Base-by-base conservation (phyloP, 2,329 filamentous ascomycete genomes). In the Neofusicoccum laricinum region DNA sequence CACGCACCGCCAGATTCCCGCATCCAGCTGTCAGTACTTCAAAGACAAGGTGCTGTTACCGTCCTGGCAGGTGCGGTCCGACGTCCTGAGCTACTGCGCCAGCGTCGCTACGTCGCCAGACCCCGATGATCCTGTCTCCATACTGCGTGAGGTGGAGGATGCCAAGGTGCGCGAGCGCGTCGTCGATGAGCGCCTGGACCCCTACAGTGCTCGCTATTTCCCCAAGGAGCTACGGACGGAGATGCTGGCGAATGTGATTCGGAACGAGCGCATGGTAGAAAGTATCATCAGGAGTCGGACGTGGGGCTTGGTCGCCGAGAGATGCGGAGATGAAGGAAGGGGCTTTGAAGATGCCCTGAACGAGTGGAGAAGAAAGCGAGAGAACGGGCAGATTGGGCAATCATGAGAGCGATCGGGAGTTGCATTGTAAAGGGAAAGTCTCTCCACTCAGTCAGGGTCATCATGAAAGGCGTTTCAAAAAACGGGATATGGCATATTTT, bases 1-100 rank as follows among this genome's bases (percentile, higher is more conserved):
- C 3, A 64, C 63, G 14, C 80, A 79, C 40, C 70, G 77, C 64
- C 80, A 83, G 43, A 87, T 95, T 65, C 84, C 89, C 12, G 70
- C 84, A 0, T 69, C 79, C 2, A 81, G 90, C 32, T 97, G 94
- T 73, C 80, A 83, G 45, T 73, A 74, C 0, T 98, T 98, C 77
- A 91, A 92, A 69, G 81, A 92, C 12, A 82, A 86, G 25, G 87
- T 96, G 1, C 79, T 99, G 2, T 97, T 97, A 70, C 92, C 93
- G 0, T 90, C 90, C 30, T 99, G 95, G 95, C 88, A 94, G 71
- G 84, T 86, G 3, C 86, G 95, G 41, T 89, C 89, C 15, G 89
- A 96, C 72, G 90, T 97, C 1, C 81, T 98, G 63, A 90, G 88
- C 69, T 99, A 97, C 77, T 99, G 95, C 78, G 88, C 91, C 2